Base-by-base conservation (phyloP, 1,284 basidiomycete genomes). In the Pseudomicrostroma phylloplanum region DNA sequence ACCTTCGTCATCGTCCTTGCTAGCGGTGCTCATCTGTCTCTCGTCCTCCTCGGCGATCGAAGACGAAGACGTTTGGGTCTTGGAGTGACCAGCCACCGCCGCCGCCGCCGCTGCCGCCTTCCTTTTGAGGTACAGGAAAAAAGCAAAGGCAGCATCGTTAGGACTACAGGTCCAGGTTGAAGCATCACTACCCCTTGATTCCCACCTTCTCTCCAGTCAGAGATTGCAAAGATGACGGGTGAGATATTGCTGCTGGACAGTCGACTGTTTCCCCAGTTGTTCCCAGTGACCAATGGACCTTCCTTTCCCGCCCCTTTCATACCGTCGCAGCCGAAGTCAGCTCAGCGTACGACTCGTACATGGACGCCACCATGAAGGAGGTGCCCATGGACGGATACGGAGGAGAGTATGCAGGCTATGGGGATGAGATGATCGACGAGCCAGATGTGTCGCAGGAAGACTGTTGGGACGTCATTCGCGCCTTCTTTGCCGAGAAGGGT, bases 401-500 rank as follows among this genome's bases (percentile, higher is more conserved):
- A 42, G 69, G 67, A 42, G 67, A 67, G 51, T 62, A 63, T 13
- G 56, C 23, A 1, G 59, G 57, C 15, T 68, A 65, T n/a, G 61
- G 57, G 42, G 67, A 73, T 48, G 76, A 77, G 56, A 76, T 79
- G 64, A 67, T 25, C 8, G 51, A 54, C 13, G 51, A 54, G 51
- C 51, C 51, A 11, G 51, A 54, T 25, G 51, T 54, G 7, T 54
- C 69, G 21, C 76, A 77, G 58, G 74, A 79, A 61, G 75, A 76
- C 53, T 76, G 71, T 65, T 78, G 76, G 76, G 76, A 77, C 56
- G 73, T 78, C 57, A 97, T 98, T 76, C 89, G 90, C 65, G 88
- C 90, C 73, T 98, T 96, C 83, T 98, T 98, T 80, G 89, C 91
- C 67, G 90, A 93, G 80, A 96, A 96, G 81, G 94, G 94, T 81